Percentiles rank a stretch among this genome's conserved stretches.
Evolutionary conservation across 345 rosid species (phyloP).

Genomic region (Anastatica hierochuntica): DNA sequence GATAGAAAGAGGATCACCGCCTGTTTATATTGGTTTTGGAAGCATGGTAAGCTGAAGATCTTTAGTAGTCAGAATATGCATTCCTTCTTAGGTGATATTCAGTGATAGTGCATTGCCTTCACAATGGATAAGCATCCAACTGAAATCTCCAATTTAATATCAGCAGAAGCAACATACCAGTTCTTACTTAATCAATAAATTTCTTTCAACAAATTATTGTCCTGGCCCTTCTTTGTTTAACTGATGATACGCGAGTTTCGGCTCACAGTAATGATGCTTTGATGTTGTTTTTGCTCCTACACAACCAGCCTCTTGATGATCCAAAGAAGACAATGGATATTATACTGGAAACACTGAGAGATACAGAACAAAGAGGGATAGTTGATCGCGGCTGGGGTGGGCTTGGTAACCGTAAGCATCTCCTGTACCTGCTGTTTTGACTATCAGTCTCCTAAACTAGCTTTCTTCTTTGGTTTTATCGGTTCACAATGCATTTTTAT

Average conservation of each 20-base stretch:
- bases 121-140: too few relatives aligned
- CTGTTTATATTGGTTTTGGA: slow-evolving; percentile 91
- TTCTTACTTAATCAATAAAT: too few relatives aligned
- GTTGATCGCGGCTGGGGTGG: slow-evolving; percentile 95
- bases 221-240: neutral
- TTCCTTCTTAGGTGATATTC: too few relatives aligned
- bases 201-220: neutral
- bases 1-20: slow-evolving; percentile 68
- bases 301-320: slow-evolving; percentile 86
- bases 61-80: neutral
- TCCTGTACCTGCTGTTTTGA: slow-evolving; percentile 10
- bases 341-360: slow-evolving; percentile 75
- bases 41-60: slow-evolving; percentile 70
- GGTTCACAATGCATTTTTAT: neutral
- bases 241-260: neutral
- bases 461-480: neutral
- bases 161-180: too few relatives aligned
- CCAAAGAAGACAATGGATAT: slow-evolving; percentile 60
- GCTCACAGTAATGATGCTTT: neutral
- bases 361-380: slow-evolving; percentile 87
- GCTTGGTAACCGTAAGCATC: slow-evolving; percentile 68
- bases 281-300: slow-evolving; percentile 3
- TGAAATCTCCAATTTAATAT: too few relatives aligned
- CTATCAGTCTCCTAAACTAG: too few relatives aligned
- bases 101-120: too few relatives aligned